Evolutionary conservation across 2,329 filamentous ascomycete species (phyloP).

Genomic region (Apiospora aurea): DNA sequence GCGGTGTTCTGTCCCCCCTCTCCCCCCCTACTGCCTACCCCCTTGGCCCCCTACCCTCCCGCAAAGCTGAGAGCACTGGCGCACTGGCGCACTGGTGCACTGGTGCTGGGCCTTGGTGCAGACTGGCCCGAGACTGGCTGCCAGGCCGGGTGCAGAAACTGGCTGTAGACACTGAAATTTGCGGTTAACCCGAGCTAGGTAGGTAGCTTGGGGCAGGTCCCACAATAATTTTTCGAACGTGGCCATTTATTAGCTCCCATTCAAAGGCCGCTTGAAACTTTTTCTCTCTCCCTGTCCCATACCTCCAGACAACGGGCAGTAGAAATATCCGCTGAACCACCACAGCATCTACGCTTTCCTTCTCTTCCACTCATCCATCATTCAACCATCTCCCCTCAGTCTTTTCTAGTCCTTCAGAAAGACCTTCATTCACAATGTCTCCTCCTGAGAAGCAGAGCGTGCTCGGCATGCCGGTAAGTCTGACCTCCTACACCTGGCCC

Average conservation of each 20-base stretch:
- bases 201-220: constrained; percentile 16
- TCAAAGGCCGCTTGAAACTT: constrained; percentile 15
- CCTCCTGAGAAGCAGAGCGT: constrained; percentile 62
- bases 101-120: neutral
- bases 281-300: constrained; percentile 26
- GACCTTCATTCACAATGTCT: constrained; percentile 61
- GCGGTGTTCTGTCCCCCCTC: neutral
- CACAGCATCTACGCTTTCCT: constrained; percentile 26
- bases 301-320: constrained; percentile 29
- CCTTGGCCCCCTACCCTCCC: constrained; percentile 1
- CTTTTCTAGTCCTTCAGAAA: constrained; percentile 47
- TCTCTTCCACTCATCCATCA: constrained; percentile 42
- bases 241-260: constrained; percentile 21
- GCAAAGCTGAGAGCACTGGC: constrained; percentile 7
- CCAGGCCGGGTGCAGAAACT: neutral
- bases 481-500: neutral
- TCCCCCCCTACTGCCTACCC: neutral
- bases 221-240: constrained; percentile 20
- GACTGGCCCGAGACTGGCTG: neutral
- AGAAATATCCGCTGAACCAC: constrained; percentile 35
- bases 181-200: constrained; percentile 21
- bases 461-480: constrained; percentile 69
- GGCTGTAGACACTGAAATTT: constrained; percentile 14
- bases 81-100: neutral
- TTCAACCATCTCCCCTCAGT: constrained; percentile 67